A percentile compares a stretch with the other conserved stretches of the same genome.
phyloP scores from a whole-genome alignment of 768 basidiomycete species.

The Termitomyces heimii region DNA sequence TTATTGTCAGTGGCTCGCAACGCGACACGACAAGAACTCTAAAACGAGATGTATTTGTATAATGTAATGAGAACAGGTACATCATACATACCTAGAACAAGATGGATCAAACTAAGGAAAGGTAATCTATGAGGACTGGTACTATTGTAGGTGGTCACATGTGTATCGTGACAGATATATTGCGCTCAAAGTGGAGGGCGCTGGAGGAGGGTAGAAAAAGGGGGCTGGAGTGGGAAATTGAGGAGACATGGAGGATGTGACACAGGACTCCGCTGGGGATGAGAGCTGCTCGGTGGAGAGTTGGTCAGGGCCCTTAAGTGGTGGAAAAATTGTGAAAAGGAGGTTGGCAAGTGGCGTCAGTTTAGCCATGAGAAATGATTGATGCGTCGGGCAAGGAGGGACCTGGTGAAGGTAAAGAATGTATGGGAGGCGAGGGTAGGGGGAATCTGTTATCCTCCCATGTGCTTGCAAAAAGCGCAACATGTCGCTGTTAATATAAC shows the following conservation, averaged over 20 bases:
- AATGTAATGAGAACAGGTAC: no score
- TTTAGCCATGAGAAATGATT: neutral
- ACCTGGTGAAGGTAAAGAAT: neutral
- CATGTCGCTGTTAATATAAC: conserved; percentile 75
- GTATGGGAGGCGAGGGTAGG: conserved; percentile 8
- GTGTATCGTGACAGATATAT: neutral
- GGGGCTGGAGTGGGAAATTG: neutral
- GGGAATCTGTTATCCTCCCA: conserved; percentile 38
- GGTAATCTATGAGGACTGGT: no score
- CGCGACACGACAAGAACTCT: no score
- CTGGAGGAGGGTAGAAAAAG: neutral
- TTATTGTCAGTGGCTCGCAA: no score
- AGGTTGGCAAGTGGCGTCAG: neutral
- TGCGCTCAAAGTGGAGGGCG: neutral
- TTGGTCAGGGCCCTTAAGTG: neutral
- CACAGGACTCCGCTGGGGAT: conserved; percentile 1
- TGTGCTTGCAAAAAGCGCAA: conserved; percentile 70
- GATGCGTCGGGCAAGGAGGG: neutral
- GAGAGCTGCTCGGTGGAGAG: neutral
- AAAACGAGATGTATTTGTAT: no score
- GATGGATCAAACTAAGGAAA: no score
- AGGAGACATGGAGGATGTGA: neutral
- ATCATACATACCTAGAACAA: no score
- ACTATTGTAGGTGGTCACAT: no score
- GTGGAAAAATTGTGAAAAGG: neutral